Conservation (phyloP, 2,329 filamentous ascomycete species). For the Neoscytalidium dimidiatum region DNA sequence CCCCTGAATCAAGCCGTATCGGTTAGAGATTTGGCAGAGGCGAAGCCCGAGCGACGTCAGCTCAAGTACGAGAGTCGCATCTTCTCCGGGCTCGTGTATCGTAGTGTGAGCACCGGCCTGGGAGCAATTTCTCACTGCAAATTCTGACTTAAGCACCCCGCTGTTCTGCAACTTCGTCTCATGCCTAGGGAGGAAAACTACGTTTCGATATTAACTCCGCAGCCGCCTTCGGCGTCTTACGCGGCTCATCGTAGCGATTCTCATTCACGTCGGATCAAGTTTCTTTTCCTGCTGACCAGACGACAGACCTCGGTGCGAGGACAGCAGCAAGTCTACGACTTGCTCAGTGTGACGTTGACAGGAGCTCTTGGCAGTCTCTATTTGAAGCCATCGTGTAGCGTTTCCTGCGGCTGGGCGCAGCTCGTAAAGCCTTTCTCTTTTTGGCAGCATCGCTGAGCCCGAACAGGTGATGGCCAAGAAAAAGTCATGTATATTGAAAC, state of each 20-base stretch:
- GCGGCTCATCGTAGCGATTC: background rate
- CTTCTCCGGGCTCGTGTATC: background rate
- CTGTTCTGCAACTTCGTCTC: slow-evolving; percentile 11
- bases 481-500: background rate
- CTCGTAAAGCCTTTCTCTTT: slow-evolving; percentile 5
- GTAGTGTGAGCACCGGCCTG: background rate
- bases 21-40: background rate
- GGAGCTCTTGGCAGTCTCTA: slow-evolving; percentile 3
- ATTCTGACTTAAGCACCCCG: slow-evolving; percentile 6
- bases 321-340: background rate
- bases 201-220: background rate
- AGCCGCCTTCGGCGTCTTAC: background rate
- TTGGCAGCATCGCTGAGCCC: background rate
- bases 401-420: background rate
- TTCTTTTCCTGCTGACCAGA: too few species aligned
- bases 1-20: slow-evolving; percentile 7
- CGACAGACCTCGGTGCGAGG: background rate
- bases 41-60: background rate
- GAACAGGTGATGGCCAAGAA: background rate
- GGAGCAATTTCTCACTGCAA: background rate
- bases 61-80: background rate
- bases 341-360: background rate
- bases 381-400: background rate
- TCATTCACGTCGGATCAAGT: too few species aligned
- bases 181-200: slow-evolving; percentile 3